A percentile compares a stretch with the other conserved stretches of the same genome.
Evolutionary conservation across 805 yeast species (phyloP).

Genomic region (Saturnispora hagleri): DNA sequence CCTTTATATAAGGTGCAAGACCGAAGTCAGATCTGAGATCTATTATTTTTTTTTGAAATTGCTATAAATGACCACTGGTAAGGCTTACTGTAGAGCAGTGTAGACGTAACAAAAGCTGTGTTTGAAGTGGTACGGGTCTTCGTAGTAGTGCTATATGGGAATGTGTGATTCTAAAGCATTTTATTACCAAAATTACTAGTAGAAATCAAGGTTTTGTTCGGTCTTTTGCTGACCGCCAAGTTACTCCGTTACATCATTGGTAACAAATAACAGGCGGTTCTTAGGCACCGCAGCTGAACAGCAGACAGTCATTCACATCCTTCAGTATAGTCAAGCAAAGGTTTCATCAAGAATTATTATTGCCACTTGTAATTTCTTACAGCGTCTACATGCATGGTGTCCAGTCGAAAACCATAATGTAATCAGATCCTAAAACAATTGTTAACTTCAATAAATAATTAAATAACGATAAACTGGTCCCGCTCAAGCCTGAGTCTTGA

Average conservation of each 20-base stretch:
- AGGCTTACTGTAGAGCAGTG: too few relatives aligned
- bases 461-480: background rate
- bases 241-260: background rate
- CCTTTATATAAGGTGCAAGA: background rate
- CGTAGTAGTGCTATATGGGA: too few relatives aligned
- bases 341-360: too few relatives aligned
- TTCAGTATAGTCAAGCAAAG: too few relatives aligned
- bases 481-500: conserved; percentile 30
- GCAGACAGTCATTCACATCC: too few relatives aligned
- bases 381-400: too few relatives aligned
- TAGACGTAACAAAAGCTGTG: too few relatives aligned
- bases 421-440: background rate
- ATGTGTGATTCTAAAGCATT: too few relatives aligned
- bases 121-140: too few relatives aligned
- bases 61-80: background rate
- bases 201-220: background rate
- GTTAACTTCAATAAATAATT: background rate
- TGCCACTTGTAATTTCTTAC: too few relatives aligned
- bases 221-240: background rate
- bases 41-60: background rate
- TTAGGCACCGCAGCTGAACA: background rate
- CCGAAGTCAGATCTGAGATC: background rate
- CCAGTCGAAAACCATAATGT: background rate
- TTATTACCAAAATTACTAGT: too few relatives aligned
- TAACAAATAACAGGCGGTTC: background rate